Base-by-base conservation (phyloP, 169 alveolate species). In the Sarcocystis neurona region DNA sequence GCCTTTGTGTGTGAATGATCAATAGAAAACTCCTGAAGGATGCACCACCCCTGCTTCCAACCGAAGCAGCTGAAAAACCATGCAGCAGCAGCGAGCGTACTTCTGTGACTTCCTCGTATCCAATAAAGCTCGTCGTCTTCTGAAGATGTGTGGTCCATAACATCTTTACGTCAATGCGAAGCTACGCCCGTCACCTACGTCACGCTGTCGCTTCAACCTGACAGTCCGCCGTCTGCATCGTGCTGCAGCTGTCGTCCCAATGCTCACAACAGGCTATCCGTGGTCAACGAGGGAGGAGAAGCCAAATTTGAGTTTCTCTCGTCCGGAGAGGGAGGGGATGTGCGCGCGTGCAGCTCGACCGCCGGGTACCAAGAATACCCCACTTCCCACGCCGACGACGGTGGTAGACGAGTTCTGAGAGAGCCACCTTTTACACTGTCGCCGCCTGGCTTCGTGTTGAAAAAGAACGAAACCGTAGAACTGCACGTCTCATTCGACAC, bases 231-330 rank as follows among this genome's bases (percentile, higher is more conserved):
- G 66, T 12, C 12, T 53, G 12, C 12, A 23, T 53, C 66, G 30
- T 53, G 66, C 23, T 23, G 30, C 66, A 53, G n/a, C 66, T 23
- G 66, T 53, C 66, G 23, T 53, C 66, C 66, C 66, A 23, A 23
- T 63, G 6, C 39, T 15, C n/a, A 15, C 58, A 34, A 3, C 58
- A 72, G 82, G 82, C 8, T 72, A 27, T 56, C 82, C 4, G 60
- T 39, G 39, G 58, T 30, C 18, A 72, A 72, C 56, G 82, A 72
- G 18, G 82, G 82, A 8, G 82, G 82, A 27, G 82, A 72, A n/a
- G 82, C 82, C 6, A 2, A 4, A 56, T 72, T 72, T 32, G 41
- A 48, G 46, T n/a, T 63, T 30, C 75, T 2, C 60, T 48, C 6
- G 60, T 15, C 60, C 27, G 15, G 15, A 48, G 27, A 15, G 15